phyloP scores from a whole-genome alignment of 495 filamentous ascomycete genomes.

The Tuber magnatum region DNA sequence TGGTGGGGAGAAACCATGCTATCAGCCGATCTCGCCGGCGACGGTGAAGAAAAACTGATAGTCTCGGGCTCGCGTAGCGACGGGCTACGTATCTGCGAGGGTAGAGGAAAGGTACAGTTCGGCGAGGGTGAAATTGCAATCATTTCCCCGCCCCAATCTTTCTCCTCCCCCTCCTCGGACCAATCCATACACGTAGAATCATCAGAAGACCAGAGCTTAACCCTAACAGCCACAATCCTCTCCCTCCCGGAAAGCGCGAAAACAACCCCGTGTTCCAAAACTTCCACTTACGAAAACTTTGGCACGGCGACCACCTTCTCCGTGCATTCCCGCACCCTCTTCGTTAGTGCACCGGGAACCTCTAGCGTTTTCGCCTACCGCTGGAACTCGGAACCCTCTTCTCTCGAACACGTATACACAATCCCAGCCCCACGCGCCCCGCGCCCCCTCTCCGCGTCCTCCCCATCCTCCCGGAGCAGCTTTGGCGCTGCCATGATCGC shows the following conservation, averaged over 20 bases:
- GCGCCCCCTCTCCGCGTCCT: background rate
- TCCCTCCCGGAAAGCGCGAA: conserved; percentile 12
- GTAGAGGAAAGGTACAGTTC: conserved; percentile 13
- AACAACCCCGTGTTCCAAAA: background rate
- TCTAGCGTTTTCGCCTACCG: conserved; percentile 20
- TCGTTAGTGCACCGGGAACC: conserved; percentile 32
- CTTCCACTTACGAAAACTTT: conserved; percentile 24
- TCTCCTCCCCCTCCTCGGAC: background rate
- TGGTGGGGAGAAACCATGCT: conserved; percentile 36
- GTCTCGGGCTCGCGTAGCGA: conserved; percentile 22
- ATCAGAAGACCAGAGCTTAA: background rate
- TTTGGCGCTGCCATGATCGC: conserved; percentile 20
- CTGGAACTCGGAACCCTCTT: background rate
- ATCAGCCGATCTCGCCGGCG: conserved; percentile 23
- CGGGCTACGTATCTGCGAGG: conserved; percentile 16
- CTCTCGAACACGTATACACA: conserved; percentile 5
- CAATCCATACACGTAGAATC: background rate
- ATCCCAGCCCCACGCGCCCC: background rate
- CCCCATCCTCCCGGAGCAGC: background rate
- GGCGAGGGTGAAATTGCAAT: conserved; percentile 31
- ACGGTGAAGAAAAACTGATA: conserved; percentile 19
- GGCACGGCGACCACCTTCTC: conserved; percentile 18
- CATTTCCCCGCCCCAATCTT: conserved; percentile 13
- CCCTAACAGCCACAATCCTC: conserved; percentile 13
- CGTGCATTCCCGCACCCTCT: conserved; percentile 3